Conservation (phyloP, 495 filamentous ascomycete genomes). For the Hypoxylon perforatum region DNA sequence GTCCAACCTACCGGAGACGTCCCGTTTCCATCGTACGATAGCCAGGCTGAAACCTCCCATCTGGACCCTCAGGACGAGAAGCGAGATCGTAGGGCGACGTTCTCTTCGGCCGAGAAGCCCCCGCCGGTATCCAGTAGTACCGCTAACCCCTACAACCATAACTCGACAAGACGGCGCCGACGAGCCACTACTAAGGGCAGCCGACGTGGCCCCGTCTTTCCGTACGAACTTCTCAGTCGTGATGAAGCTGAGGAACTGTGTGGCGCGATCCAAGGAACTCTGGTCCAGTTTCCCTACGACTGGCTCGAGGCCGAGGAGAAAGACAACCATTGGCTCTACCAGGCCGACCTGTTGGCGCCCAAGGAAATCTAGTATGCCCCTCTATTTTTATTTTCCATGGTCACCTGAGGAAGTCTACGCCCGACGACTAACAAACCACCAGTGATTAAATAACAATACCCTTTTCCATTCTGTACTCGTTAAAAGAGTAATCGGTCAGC, state of each 20-base stretch:
- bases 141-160: constrained; percentile 41
- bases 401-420: not conserved
- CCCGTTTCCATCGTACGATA: constrained; percentile 48
- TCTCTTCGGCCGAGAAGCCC: constrained; percentile 56
- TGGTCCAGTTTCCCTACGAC: constrained; percentile 94
- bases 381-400: not conserved
- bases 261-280: constrained; percentile 83
- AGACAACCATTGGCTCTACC: constrained; percentile 96
- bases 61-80: constrained; percentile 42
- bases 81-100: constrained; percentile 57
- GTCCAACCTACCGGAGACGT: constrained; percentile 39
- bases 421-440: constrained; percentile 13
- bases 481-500: not conserved
- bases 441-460: constrained; percentile 26
- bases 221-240: constrained; percentile 78
- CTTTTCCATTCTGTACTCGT: not conserved
- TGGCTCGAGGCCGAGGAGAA: constrained; percentile 93
- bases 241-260: constrained; percentile 83
- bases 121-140: constrained; percentile 44
- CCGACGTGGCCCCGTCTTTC: constrained; percentile 70
- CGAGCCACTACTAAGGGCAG: constrained; percentile 81
- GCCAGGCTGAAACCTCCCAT: constrained; percentile 29
- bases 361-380: constrained; percentile 96
- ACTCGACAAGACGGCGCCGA: constrained; percentile 64
- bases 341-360: constrained; percentile 93